Evolutionary conservation across 768 basidiomycete genomes (phyloP).

Genomic region (Lactarius tabidus): DNA sequence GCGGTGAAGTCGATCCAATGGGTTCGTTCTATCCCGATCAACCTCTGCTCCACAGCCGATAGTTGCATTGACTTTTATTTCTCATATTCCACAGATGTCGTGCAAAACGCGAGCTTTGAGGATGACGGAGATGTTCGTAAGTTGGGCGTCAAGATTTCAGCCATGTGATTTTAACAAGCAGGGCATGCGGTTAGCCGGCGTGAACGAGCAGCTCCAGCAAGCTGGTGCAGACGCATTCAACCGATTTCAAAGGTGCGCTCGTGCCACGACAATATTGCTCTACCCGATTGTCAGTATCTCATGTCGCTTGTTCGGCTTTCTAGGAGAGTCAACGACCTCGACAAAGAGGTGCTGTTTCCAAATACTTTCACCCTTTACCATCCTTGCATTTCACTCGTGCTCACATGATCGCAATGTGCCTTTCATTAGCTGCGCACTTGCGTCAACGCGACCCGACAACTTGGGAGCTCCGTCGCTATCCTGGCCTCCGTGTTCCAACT

Average conservation of each 20-base stretch:
- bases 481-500: conserved; percentile 70
- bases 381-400: conserved; percentile 11
- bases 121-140: conserved; percentile 65
- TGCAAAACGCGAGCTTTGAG: conserved; percentile 50
- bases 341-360: conserved; percentile 50
- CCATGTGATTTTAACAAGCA: background rate
- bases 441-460: conserved; percentile 71
- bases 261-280: conserved; percentile 20
- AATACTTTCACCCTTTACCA: conserved; percentile 5
- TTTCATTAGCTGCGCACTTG: conserved; percentile 60
- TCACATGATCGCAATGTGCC: conserved; percentile 2
- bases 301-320: conserved; percentile 8
- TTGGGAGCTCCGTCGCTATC: conserved; percentile 74
- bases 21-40: conserved; percentile 13
- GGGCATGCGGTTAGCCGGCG: conserved; percentile 41
- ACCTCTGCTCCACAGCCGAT: background rate
- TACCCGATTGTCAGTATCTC: conserved; percentile 8
- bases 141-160: conserved; percentile 32
- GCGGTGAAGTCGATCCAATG: conserved; percentile 33
- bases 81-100: conserved; percentile 20
- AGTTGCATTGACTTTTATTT: background rate
- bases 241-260: conserved; percentile 52
- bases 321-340: conserved; percentile 57
- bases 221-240: conserved; percentile 63
- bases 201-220: conserved; percentile 65